Evolutionary conservation across 257 asterid species (phyloP), one percentile per base, ranked within the genome.

Genomic region (Galeopsis tetrahit): DNA sequence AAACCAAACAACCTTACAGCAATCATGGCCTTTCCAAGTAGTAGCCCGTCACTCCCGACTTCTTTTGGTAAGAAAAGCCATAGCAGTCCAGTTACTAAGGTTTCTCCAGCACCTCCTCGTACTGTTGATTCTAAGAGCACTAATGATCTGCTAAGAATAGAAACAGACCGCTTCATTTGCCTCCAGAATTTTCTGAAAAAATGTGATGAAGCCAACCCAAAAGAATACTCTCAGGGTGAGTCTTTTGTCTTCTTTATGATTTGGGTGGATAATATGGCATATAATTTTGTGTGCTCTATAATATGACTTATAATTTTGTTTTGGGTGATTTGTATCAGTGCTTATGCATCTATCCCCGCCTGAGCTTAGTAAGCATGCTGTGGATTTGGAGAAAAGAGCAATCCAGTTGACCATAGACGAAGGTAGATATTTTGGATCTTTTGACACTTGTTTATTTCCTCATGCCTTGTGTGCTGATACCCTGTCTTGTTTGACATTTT

Each of bases 311-410:
- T n/a, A n/a, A 49, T 64, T 63, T 71, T 61, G 51, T 77, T 83
- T 81, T 77, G 38, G 57, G 58, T 78, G 68, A 68, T 71, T 73
- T 77, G 74, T 17, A 44, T 76, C 86, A 91, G 97, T 63, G 82
- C 93, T 89, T 70, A 77, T 82, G 83, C 84, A 61, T 74, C 75
- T 83, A 49, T 68, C 94, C 60, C 90, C 96, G 11, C 52, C 79
- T 31, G 95, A 88, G 66, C 98, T 93, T 35, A 93, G 94, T 66
- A 84, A 76, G 82, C 91, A 83, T 77, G 98, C 98, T 1, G 83
- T 81, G 78, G 96, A 82, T 43, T 75, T 91, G 83, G 98, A 91
- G 88, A 87, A 75, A 67, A 83, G 93, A 81, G 82, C 91, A 46
- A 85, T 83, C 73, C 88, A 85, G 79, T 84, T 88, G 83, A 66